Evolutionary conservation across 805 yeast species (phyloP), one percentile per base, ranked within the genome.

Genomic region (Kazachstania martiniae): DNA sequence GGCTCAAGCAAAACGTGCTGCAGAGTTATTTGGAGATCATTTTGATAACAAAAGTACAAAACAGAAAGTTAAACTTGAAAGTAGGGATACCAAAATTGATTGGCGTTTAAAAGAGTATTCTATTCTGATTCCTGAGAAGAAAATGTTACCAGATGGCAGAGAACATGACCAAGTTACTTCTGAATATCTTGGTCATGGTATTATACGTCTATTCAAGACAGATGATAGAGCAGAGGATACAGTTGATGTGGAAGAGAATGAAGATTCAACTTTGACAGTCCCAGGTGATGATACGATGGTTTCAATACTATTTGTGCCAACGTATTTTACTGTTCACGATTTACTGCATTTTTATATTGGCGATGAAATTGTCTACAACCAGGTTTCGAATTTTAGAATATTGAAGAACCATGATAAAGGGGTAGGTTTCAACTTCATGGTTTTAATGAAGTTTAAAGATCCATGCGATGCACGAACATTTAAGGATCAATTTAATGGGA

Each of bases 311-410:
- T 86, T 93, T 0, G 77, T 86, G 0, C 96, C 96, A 0, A 74
- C 81, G 8, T 87, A 86, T 51, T 78, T 86, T 54, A 77, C 94
- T 0, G 82, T 89, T 0, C 78, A 85, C 16, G 95, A 86, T 46
- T 51, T 87, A 16, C 53, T 86, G 4, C 93, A 89, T 4, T 86
- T 78, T 25, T 55, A 53, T 33, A 49, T 55, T 49, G 70, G 87
- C 8, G 93, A 93, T 16, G 77, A 77, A 29, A 58, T 64, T 1
- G 65, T 69, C 18, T 56, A 71, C 40, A 63, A 65, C 8, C 53
- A 61, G 17, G 69, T 83, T 1, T 67, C 86, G 0, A 91, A 85
- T 58, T 68, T 85, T 37, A 63, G 95, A 29, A 65, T 86, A 34
- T 57, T 87, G 21, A 67, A 77, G 47, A 73, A 86, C 27, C 72